Percentiles rank a stretch among this genome's conserved stretches.
Evolutionary conservation across 768 basidiomycete species (phyloP).

Genomic region (Trametes sanguinea): DNA sequence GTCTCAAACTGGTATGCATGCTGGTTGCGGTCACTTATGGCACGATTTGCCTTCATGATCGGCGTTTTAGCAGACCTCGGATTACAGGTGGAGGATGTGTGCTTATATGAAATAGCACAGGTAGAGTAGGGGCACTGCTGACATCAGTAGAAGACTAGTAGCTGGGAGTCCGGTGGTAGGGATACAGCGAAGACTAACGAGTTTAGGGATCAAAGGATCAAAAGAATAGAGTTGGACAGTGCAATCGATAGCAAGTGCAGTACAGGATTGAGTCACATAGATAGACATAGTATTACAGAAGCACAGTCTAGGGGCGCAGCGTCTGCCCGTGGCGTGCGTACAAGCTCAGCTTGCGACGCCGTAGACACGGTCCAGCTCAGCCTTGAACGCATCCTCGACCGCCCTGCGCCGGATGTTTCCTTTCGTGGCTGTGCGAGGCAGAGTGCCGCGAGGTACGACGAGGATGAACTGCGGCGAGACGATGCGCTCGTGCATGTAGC

Average conservation of each 20-base stretch:
- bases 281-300: slow-evolving; percentile 3
- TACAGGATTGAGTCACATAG: slow-evolving; percentile 8
- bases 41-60: too few relatives aligned
- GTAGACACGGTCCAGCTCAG: slow-evolving; percentile 62
- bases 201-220: too few relatives aligned
- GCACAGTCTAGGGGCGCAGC: background rate
- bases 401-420: slow-evolving; percentile 79
- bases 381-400: slow-evolving; percentile 66
- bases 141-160: background rate
- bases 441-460: slow-evolving; percentile 60
- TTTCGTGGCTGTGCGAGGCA: slow-evolving; percentile 79
- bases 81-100: background rate
- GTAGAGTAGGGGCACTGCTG: background rate
- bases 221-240: too few relatives aligned
- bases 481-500: slow-evolving; percentile 82
- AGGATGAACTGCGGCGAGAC: slow-evolving; percentile 65
- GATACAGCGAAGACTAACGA: too few relatives aligned
- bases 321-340: too few relatives aligned
- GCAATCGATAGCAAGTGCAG: too few relatives aligned
- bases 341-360: slow-evolving; percentile 21
- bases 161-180: too few relatives aligned
- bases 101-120: background rate
- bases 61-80: background rate
- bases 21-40: too few relatives aligned
- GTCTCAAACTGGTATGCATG: too few relatives aligned